Base-by-base conservation (phyloP, 345 rosid genomes). In the Psidium guajava region DNA sequence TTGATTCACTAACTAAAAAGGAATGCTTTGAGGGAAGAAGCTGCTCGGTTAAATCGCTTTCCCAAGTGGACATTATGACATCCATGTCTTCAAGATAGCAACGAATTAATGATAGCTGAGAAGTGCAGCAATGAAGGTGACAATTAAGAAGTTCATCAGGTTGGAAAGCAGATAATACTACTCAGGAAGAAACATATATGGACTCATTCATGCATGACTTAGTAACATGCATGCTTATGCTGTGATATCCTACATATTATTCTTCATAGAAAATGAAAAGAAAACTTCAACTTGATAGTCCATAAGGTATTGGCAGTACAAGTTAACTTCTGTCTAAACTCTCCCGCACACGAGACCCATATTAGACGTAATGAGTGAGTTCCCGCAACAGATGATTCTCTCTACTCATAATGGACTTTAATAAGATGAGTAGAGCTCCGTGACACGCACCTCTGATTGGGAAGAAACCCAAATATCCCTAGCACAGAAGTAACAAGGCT, bases 71-170 rank as follows among this genome's bases (percentile, higher is more conserved):
- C 87, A 87, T 86, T 83, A 87, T 89, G 83, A 85, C 87, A 80
- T 92, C 89, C 90, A 90, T 90, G 88, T 92, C 92, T 84, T 81
- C 82, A 55, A 92, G 90, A 85, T 92, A 92, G 82, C 91, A 84
- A 82, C 89, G 87, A 86, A 91, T 88, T 88, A 90, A 91, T 28
- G 93, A 92, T 69, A 91, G 85, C 94, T 92, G 90, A 82, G 82
- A 36, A 54, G 53, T 69, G 80, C 47, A 69, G 80, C 22, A 61
- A 86, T 40, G 18, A 32, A 57, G 85, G 49, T 32, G 51, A 82
- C 13, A 8, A 82, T 53, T 28, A 36, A 82, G 69, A 28, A 28
- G 24, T 28, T 42, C 18, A 15, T 53, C 59, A 32, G 40, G 42
- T 53, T 32, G n/a, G 25, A 54, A 53, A 55, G 25, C 49, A 20